Percentiles rank a stretch among this genome's conserved stretches.
phyloP scores from a whole-genome alignment of 1,139 yeast genomes.

The Yueomyces sp. region DNA sequence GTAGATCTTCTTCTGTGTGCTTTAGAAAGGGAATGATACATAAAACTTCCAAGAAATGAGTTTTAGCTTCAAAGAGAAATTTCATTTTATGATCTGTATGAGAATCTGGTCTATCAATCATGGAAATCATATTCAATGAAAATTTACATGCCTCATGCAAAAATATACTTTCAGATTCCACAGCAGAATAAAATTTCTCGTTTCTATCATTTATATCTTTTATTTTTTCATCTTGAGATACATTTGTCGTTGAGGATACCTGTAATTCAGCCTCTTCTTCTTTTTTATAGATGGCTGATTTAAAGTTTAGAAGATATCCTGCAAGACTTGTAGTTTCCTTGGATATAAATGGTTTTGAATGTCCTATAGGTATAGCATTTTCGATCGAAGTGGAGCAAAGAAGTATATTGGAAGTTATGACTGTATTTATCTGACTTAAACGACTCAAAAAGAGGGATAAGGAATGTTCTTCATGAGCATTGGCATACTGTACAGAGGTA shows the following conservation, averaged over 20 bases:
- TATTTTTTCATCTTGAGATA: background rate
- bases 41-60: slow-evolving; percentile 14
- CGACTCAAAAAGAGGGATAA: slow-evolving; percentile 14
- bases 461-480: slow-evolving; percentile 18
- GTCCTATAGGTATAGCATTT: background rate
- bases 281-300: background rate
- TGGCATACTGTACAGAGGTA: slow-evolving; percentile 19
- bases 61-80: slow-evolving; percentile 13
- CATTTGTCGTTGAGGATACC: background rate
- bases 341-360: background rate
- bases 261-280: background rate
- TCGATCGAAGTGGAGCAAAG: background rate
- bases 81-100: slow-evolving; percentile 17
- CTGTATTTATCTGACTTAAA: background rate
- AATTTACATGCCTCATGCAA: slow-evolving; percentile 9
- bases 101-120: slow-evolving; percentile 10
- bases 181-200: background rate
- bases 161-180: slow-evolving; percentile 2
- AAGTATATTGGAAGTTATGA: background rate
- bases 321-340: background rate
- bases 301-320: background rate
- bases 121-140: slow-evolving; percentile 7
- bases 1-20: slow-evolving; percentile 4
- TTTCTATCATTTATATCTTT: background rate
- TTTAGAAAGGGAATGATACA: slow-evolving; percentile 13